Evolutionary conservation across 345 rosid genomes (phyloP), one percentile per base, ranked within the genome.

Genomic region (Corchorus olitorius): DNA sequence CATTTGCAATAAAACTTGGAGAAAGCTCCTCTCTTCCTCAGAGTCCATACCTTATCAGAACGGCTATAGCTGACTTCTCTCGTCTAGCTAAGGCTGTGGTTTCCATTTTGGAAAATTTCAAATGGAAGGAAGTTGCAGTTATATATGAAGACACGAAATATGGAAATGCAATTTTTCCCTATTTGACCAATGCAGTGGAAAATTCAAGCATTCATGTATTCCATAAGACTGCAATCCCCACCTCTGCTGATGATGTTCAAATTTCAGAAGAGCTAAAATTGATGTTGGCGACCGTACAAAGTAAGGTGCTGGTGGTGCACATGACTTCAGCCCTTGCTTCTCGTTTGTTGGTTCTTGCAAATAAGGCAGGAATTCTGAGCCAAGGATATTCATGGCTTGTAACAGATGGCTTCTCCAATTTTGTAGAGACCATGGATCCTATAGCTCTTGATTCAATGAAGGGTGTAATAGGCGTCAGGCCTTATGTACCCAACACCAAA

Each of bases 41-140:
- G 8, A 17, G 16, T 70, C 73, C 74, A 9, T 70, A 17, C 35
- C 46, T 70, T 37, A 70, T 53, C 74, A 70, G 10, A 70, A 52
- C 61, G 2, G 9, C 48, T 16, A 1, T 53, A 58, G 11, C 33
- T 35, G 61, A 70, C 17, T 70, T 70, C 48, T 70, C 74, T 70
- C 33, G 61, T 48, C 48, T 53, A 10, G 62, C 74, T 17, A 53
- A 70, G 17, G 74, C 61, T 2, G 34, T 20, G 0, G 61, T 35
- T 70, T 6, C 61, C 45, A 70, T 22, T 17, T 70, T 35, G 48
- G 74, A 53, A 17, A 70, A 34, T 3, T 53, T 70, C 5, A 17
- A 35, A 53, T 17, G 61, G 27, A 52, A 34, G 3, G 10, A 35
- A 70, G 74, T 70, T n/a, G 12, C 17, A 35, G 61, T 70, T 35